Base-by-base conservation (phyloP, 306 rosid species). In the Vachellia pachyceras region DNA sequence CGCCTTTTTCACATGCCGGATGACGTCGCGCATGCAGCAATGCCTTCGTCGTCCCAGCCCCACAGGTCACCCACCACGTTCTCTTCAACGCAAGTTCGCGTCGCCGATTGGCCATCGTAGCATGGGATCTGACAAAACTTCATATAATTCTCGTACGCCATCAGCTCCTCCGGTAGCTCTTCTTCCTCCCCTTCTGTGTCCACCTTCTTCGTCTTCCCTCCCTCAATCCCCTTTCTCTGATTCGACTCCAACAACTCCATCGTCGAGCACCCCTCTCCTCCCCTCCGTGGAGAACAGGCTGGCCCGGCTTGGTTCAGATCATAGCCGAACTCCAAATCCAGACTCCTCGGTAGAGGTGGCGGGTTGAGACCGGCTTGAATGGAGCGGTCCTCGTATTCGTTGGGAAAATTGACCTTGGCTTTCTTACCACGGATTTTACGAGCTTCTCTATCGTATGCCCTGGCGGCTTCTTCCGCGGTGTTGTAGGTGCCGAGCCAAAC, bases 401-500 rank as follows among this genome's bases (percentile, higher is more conserved):
- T 89, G 41, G 97, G 97, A 73, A 95, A 95, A 82, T 95, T 95
- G 22, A 95, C 95, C 83, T 95, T 95, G n/a, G 97, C 99, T 65
- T 95, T 93, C 79, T 86, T 88, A 23, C 99, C 97, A 0, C 97
- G 99, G 72, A 95, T 95, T 76, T 83, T 88, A n/a, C 99, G 93
- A 79, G 97, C 97, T 39, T 90, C 99, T 14, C 84, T 82, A 64
- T 95, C 99, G 36, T 95, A 95, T 75, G 99, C 99, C 61, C 97
- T 84, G 9, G 99, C 99, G 11, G 99, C 99, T 81, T 93, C 99
- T 83, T 89, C 97, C 0, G 97, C 91, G 0, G 99, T 95, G 89
- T 88, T 88, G 88, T 91, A 95, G n/a, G 99, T 92, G 7, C 99
- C 99, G 5, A 95, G 86, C 99, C 97, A 93, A 60, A 95, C 99